Percentiles rank a stretch among this genome's conserved stretches.
phyloP scores from a whole-genome alignment of 78 protist species.

The Mantamonas sphyraenae region DNA sequence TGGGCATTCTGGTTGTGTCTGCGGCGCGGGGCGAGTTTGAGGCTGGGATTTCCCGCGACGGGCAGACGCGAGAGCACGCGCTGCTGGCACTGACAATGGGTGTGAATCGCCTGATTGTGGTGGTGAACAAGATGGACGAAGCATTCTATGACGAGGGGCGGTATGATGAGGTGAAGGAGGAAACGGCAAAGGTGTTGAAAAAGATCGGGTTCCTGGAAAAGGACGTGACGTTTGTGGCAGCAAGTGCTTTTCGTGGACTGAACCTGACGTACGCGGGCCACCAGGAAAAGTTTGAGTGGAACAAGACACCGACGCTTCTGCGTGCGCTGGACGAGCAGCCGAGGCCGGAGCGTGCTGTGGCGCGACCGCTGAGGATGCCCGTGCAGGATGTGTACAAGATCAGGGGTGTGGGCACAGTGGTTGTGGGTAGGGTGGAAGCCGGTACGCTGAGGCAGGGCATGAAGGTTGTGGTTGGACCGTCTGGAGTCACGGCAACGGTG shows the following conservation, averaged over 20 bases:
- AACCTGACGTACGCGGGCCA: not conserved
- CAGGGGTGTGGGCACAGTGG: not conserved
- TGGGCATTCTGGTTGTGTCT: constrained; percentile 23
- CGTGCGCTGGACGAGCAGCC: not conserved
- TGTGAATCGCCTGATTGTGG: constrained; percentile 21
- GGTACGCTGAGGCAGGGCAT: not conserved
- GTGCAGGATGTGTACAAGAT: not conserved
- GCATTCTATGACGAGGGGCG: not conserved
- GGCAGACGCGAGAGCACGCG: constrained; percentile 42
- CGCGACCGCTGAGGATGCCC: not conserved
- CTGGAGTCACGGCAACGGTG: not conserved
- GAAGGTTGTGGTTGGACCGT: not conserved
- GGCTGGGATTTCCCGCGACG: constrained; percentile 36
- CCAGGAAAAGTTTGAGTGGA: not conserved
- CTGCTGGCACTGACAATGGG: constrained; percentile 37
- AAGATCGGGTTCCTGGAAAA: not conserved
- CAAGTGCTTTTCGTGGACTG: not conserved
- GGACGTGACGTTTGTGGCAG: not conserved
- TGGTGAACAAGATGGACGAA: constrained; percentile 37
- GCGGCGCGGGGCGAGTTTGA: constrained; percentile 29
- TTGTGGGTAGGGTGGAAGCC: not conserved
- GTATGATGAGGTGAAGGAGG: not conserved
- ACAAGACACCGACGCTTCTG: not conserved
- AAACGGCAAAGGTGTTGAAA: not conserved
- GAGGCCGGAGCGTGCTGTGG: not conserved